Percentiles rank a stretch among this genome's conserved stretches.
Conservation (phyloP, 1,284 basidiomycete genomes). For the Moniliella sp. region DNA sequence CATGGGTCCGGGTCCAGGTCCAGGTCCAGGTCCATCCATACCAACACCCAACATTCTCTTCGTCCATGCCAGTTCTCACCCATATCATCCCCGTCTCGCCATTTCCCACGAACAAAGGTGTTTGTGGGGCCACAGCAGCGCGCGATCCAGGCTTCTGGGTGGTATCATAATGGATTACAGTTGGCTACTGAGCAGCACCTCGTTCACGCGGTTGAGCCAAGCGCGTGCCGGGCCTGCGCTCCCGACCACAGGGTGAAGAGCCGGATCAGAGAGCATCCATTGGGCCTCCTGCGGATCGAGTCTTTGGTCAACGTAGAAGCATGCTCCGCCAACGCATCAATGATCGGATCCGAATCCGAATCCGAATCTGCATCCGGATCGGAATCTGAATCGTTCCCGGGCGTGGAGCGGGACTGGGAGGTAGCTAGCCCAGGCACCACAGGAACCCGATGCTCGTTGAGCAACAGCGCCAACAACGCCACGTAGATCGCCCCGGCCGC, state of each 20-base stretch:
- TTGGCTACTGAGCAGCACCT: background rate
- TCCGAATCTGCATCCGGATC: no score
- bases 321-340: background rate
- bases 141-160: no score
- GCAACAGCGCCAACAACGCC: background rate
- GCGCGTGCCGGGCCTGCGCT: background rate
- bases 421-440: background rate
- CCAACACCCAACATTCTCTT: no score
- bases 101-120: no score
- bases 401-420: background rate
- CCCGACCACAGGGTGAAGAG: background rate
- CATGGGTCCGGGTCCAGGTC: no score
- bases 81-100: no score
- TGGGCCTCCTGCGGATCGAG: background rate
- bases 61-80: no score
- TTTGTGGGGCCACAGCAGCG: no score
- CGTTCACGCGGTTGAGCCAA: background rate
- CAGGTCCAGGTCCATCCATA: no score
- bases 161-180: no score
- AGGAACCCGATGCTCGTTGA: background rate
- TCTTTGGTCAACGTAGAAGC: background rate
- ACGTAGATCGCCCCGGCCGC: background rate
- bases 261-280: background rate
- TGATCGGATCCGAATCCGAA: background rate
- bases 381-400: no score